Base-by-base conservation (phyloP, 2,329 filamentous ascomycete genomes). In the Rhexocercosporidium sp. region DNA sequence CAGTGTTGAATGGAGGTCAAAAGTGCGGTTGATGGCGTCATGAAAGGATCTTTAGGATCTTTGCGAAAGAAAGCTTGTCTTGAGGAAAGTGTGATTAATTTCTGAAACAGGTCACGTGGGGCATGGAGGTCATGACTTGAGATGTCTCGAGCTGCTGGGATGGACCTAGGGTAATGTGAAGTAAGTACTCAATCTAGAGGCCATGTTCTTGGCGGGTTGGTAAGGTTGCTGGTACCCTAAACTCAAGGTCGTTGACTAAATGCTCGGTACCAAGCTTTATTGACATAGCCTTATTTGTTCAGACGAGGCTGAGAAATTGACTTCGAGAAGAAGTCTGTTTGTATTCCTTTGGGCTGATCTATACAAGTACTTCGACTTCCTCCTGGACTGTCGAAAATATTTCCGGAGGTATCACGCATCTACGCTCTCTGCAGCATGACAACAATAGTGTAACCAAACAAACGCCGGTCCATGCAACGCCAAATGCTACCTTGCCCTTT, bases 391-490 rank as follows among this genome's bases (percentile, higher is more conserved):
- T 44, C 14, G 34, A 29, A 9, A 20, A 46, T 16, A 18, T 25
- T 9, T 16, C n/a, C 53, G 34, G 37, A 47, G 25, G 37, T 31
- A 49, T 62, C 46, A 46, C 18, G 31, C 34, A 54, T 46, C 37
- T 37, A 49, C 37, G 12, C 44, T 53, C 29, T 37, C 59, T 27
- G 16, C 16, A 29, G 18, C 22, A 29, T 22, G 12, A 39, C 39
- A n/a, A 20, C 41, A 60, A 60, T 25, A 60, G 56, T 60, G 41
- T 49, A 34, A 27, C 39, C 51, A 47, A 63, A 65, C 66, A 37
- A 73, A 75, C 73, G 69, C 74, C 74, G 51, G 34, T 47, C 73
- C 71, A 76, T 76, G 73, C 74, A 72, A 76, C 72, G 71, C 71
- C 72, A 69, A 72, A 68, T 68, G 64, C 69, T 51, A 62, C 18